phyloP scores from a whole-genome alignment of 768 basidiomycete species.

The Lactarius akahatsu region DNA sequence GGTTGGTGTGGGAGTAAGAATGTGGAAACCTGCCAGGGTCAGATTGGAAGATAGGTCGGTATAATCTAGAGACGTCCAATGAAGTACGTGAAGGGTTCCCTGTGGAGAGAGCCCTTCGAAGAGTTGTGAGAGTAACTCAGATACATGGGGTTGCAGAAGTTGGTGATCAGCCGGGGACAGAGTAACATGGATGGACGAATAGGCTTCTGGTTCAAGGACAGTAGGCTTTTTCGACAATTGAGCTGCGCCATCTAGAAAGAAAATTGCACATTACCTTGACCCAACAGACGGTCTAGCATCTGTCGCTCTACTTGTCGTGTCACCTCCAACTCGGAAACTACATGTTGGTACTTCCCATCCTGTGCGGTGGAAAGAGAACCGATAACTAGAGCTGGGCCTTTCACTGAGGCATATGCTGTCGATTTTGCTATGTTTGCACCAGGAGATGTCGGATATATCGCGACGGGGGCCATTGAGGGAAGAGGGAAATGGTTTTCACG shows the following conservation, averaged over 20 bases:
- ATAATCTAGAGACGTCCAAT: conserved; percentile 45
- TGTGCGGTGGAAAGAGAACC: conserved; percentile 77
- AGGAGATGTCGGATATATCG: conserved; percentile 40
- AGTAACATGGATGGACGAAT: conserved; percentile 66
- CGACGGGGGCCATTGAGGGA: conserved; percentile 59
- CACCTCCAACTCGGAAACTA: conserved; percentile 59
- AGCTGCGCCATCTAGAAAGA: conserved; percentile 15
- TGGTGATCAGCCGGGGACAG: conserved; percentile 65
- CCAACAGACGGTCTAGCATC: conserved; percentile 78
- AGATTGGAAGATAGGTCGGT: conserved; percentile 55
- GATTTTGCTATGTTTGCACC: conserved; percentile 25
- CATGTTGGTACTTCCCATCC: conserved; percentile 74
- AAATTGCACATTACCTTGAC: conserved; percentile 56
- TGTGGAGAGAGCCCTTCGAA: conserved; percentile 58
- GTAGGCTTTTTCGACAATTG: conserved; percentile 48
- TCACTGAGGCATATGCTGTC: conserved; percentile 32
- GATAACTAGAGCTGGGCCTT: conserved; percentile 64
- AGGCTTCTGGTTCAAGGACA: conserved; percentile 50
- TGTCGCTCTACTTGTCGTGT: conserved; percentile 66
- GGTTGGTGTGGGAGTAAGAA: conserved; percentile 45
- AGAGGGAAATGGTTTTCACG: not conserved
- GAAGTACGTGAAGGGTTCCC: conserved; percentile 67
- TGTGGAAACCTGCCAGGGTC: conserved; percentile 61
- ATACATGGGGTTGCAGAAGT: conserved; percentile 50
- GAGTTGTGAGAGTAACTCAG: conserved; percentile 59